These are phyloP conservation scores for Calonectria montana DNA, from an alignment of 2,329 filamentous ascomycete genomes.

Conservation along the genomic window DNA sequence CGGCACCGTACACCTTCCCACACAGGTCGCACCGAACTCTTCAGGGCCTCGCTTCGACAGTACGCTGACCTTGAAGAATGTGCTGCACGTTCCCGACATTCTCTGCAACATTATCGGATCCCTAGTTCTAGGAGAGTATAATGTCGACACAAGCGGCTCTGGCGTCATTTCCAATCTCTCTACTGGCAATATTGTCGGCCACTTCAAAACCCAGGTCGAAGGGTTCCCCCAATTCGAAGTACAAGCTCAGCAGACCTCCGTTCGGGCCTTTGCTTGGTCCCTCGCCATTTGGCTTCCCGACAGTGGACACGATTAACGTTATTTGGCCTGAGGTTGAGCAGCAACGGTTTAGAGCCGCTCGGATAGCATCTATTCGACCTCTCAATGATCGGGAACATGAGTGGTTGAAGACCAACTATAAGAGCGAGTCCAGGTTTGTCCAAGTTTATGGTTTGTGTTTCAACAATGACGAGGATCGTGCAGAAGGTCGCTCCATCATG, in stretches of 20 bases:
- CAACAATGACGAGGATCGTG: slow-evolving; percentile 3
- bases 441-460: not conserved
- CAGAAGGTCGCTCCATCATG: not conserved
- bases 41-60: not conserved
- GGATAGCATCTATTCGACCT: not conserved
- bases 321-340: slow-evolving; percentile 1
- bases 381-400: not conserved
- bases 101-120: slow-evolving; percentile 14
- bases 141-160: not conserved
- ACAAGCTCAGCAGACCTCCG: slow-evolving; percentile 4
- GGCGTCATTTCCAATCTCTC: not conserved
- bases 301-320: not conserved
- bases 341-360: not conserved
- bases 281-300: not conserved
- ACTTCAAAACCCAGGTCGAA: not conserved
- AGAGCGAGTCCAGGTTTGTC: not conserved
- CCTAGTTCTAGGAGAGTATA: not conserved
- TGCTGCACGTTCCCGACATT: slow-evolving; percentile 2
- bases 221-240: not conserved
- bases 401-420: not conserved
- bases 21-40: not conserved
- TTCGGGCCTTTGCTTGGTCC: slow-evolving; percentile 1
- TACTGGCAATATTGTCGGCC: not conserved
- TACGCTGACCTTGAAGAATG: slow-evolving; percentile 30
- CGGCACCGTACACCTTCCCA: slow-evolving; percentile 8